A percentile compares a stretch with the other conserved stretches of the same genome.
Evolutionary conservation across 1,284 basidiomycete species (phyloP).

Genomic region (Moesziomyces antarcticus): DNA sequence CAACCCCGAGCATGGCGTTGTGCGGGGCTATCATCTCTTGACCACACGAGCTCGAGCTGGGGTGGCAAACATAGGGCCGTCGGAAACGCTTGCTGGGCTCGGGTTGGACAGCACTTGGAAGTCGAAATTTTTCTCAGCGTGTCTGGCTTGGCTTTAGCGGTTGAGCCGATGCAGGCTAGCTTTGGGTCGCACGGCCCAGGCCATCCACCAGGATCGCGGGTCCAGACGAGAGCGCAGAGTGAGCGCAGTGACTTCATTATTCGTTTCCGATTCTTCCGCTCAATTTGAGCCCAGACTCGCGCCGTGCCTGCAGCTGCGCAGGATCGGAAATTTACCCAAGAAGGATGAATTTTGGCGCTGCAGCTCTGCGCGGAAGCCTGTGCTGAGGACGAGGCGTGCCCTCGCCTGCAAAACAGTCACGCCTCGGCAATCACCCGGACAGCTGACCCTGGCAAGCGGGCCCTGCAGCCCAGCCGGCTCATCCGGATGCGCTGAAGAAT

Average conservation of each 20-base stretch:
- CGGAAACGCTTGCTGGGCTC: too few species aligned
- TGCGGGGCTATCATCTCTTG: too few species aligned
- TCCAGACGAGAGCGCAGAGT: too few species aligned
- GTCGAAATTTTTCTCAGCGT: too few species aligned
- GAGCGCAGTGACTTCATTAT: neutral
- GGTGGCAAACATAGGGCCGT: too few species aligned
- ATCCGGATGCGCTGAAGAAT: neutral
- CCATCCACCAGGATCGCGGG: neutral
- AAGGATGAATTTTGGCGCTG: neutral
- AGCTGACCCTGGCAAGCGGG: conserved; percentile 13
- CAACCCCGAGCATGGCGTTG: too few species aligned
- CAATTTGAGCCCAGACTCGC: too few species aligned
- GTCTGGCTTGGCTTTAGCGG: too few species aligned
- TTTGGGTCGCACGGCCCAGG: too few species aligned
- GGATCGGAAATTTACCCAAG: neutral
- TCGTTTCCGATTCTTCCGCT: neutral
- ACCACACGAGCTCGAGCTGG: too few species aligned
- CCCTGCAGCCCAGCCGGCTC: neutral
- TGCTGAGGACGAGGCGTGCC: neutral
- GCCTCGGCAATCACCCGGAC: conserved; percentile 11
- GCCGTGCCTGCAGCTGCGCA: neutral
- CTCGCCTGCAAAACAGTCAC: neutral
- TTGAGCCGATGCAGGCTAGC: too few species aligned
- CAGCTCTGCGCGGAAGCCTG: neutral
- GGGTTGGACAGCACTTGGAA: too few species aligned